These are phyloP conservation scores for Globisporangium camurandrum DNA, from an alignment of 352 stramenopile genomes.

Conservation along the genomic window DNA sequence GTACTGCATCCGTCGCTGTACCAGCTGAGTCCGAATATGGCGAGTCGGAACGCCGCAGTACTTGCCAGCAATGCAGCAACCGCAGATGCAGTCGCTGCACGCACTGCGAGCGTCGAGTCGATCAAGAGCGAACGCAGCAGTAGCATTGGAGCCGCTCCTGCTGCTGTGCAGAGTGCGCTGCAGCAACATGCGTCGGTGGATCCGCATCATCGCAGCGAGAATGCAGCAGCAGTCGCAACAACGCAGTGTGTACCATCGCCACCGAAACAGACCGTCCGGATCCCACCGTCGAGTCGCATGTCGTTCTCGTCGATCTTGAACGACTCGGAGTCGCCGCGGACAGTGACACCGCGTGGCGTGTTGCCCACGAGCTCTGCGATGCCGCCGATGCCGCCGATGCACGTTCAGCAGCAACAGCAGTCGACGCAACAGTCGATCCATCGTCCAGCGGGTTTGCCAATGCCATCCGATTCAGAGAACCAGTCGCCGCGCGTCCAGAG, in stretches of 20 bases:
- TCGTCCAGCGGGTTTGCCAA: conserved; percentile 18
- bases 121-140: not conserved
- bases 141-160: not conserved
- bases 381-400: not conserved
- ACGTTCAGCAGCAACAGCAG: conserved; percentile 10
- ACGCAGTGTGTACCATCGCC: conserved; percentile 7
- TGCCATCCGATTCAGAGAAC: conserved; percentile 14
- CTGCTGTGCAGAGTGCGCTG: not conserved
- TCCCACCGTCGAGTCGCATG: conserved; percentile 63
- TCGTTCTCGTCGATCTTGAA: conserved; percentile 88
- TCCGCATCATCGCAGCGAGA: conserved; percentile 1
- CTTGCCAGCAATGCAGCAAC: no score
- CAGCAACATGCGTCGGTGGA: not conserved
- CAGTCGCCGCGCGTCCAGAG: conserved; percentile 27
- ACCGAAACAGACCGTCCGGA: conserved; percentile 16
- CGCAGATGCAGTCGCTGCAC: no score
- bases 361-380: conserved; percentile 1
- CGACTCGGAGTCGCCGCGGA: conserved; percentile 54
- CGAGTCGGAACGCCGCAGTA: conserved; percentile 1
- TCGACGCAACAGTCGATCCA: conserved; percentile 11
- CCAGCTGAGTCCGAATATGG: conserved; percentile 7
- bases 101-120: not conserved
- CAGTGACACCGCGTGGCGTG: conserved; percentile 9
- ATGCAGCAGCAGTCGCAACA: not conserved
- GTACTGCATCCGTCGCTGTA: conserved; percentile 6